Conservation (phyloP, 345 rosid genomes). For the Orychophragmus violaceus region DNA sequence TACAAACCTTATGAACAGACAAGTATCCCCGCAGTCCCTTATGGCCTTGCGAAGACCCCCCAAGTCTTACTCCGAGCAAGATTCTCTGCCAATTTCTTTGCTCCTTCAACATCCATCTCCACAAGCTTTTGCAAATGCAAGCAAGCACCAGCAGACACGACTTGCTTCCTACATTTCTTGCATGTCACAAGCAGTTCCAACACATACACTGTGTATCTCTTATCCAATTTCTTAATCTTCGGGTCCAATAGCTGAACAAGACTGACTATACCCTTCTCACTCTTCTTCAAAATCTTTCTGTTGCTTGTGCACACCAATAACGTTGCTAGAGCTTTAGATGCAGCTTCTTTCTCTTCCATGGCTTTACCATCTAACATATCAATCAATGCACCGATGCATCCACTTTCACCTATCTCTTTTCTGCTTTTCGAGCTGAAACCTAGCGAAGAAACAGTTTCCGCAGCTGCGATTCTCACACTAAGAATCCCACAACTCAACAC, state of each 20-base stretch:
- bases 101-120: constrained; percentile 70
- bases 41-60: constrained; percentile 69
- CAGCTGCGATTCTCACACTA: constrained; percentile 69
- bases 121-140: constrained; percentile 64
- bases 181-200: constrained; percentile 57
- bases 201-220: constrained; percentile 49
- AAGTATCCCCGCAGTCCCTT: constrained; percentile 7
- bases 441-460: constrained; percentile 49
- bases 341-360: constrained; percentile 81
- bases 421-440: constrained; percentile 48
- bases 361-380: constrained; percentile 91
- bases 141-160: constrained; percentile 69
- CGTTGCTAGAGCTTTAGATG: constrained; percentile 58
- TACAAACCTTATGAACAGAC: constrained; percentile 41
- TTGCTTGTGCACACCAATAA: constrained; percentile 45
- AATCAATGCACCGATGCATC: constrained; percentile 48
- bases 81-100: constrained; percentile 65
- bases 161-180: constrained; percentile 70
- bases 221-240: constrained; percentile 46
- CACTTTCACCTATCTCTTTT: constrained; percentile 70
- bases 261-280: constrained; percentile 50
- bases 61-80: constrained; percentile 71
- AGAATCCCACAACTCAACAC: constrained; percentile 59
- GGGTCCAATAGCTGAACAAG: constrained; percentile 70
- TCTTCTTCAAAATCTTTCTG: constrained; percentile 48